A percentile compares a stretch with the other conserved stretches of the same genome.
Evolutionary conservation across 1,139 yeast species (phyloP).

Genomic region (Suhomyces choctaworum): DNA sequence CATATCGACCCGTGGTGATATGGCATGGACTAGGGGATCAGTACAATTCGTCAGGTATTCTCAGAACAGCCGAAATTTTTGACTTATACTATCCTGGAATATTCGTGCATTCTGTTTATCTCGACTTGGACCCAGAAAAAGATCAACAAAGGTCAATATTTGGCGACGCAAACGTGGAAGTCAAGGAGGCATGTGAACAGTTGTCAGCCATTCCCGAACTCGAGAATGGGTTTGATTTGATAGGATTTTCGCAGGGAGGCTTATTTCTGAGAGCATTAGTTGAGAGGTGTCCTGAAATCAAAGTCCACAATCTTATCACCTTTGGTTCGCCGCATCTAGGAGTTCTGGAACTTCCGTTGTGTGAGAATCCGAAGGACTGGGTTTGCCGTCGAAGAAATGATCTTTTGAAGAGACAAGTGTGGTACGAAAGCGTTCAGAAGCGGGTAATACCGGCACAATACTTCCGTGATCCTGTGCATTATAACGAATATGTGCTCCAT

Average conservation of each 20-base stretch:
- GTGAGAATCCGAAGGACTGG: conserved; percentile 55
- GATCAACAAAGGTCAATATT: conserved; percentile 59
- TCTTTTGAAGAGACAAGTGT: conserved; percentile 59
- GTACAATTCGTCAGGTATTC: conserved; percentile 63
- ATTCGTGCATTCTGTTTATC: conserved; percentile 51
- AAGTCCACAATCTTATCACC: conserved; percentile 58
- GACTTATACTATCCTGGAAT: conserved; percentile 50
- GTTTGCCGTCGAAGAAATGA: conserved; percentile 58
- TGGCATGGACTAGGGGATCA: conserved; percentile 90
- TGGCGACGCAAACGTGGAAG: conserved; percentile 56
- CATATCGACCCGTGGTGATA: conserved; percentile 56
- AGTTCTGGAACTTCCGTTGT: conserved; percentile 65
- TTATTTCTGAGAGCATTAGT: conserved; percentile 64
- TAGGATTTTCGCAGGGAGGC: conserved; percentile 87
- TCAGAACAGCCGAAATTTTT: conserved; percentile 45
- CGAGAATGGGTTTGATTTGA: conserved; percentile 61
- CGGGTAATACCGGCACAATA: conserved; percentile 73
- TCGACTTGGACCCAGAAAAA: conserved; percentile 48
- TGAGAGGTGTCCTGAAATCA: conserved; percentile 53
- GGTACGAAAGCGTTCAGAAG: conserved; percentile 58
- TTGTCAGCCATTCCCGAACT: conserved; percentile 43
- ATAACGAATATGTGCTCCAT: conserved; percentile 48
- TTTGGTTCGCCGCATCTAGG: conserved; percentile 88
- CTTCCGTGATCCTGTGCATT: conserved; percentile 56
- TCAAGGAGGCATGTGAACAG: conserved; percentile 41